A percentile compares a stretch with the other conserved stretches of the same genome.
These are phyloP conservation scores for Penicillium lagena DNA, from an alignment of 495 filamentous ascomycete species.

Conservation along the genomic window DNA sequence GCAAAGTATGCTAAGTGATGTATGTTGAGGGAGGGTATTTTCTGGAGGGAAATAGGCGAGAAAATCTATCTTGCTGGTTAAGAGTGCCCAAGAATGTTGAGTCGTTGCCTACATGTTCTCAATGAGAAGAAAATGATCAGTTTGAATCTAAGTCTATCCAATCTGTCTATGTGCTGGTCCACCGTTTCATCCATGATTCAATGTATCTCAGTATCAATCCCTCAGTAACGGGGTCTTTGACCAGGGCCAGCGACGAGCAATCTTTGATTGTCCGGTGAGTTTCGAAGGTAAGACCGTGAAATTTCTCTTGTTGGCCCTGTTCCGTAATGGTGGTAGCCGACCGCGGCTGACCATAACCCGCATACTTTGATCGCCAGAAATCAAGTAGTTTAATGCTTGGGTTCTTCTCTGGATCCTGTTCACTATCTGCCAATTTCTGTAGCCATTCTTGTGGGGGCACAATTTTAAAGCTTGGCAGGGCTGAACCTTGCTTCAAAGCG, in stretches of 20 bases:
- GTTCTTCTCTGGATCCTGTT: constrained; percentile 46
- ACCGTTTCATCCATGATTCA: constrained; percentile 15
- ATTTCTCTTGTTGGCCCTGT: not conserved
- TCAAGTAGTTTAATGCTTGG: constrained; percentile 54
- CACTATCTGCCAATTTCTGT: constrained; percentile 29
- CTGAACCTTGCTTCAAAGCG: constrained; percentile 27
- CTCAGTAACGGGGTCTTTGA: constrained; percentile 12
- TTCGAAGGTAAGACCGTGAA: constrained; percentile 10
- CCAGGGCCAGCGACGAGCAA: constrained; percentile 9
- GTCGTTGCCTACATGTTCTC: no score
- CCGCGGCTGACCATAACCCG: not conserved
- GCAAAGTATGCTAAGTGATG: constrained; percentile 51
- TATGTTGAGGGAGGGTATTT: not conserved
- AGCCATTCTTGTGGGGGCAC: constrained; percentile 45
- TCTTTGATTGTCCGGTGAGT: constrained; percentile 13
- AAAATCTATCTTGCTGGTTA: no score
- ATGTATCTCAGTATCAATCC: constrained; percentile 19
- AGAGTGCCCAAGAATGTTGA: no score
- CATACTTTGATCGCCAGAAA: constrained; percentile 39
- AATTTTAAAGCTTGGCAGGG: constrained; percentile 36
- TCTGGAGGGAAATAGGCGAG: no score
- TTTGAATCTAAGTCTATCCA: not conserved
- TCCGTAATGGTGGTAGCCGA: not conserved
- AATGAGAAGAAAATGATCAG: no score
- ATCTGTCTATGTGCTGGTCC: not conserved